Conservation (phyloP, 2,329 filamentous ascomycete genomes). For the Penicillium sp. region DNA sequence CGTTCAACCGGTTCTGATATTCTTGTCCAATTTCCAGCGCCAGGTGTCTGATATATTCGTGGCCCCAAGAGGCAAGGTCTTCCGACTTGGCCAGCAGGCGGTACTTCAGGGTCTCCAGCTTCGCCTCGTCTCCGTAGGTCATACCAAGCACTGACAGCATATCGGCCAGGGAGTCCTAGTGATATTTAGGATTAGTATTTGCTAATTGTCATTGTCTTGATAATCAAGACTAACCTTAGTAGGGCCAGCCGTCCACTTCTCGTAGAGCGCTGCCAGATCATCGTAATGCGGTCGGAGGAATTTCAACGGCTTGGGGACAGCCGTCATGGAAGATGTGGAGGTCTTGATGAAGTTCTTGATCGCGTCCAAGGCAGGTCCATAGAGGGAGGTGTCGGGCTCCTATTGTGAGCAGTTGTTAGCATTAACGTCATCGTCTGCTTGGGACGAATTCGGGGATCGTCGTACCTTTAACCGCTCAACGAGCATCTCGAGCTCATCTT, state of each 20-base stretch:
- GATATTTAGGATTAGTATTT: constrained; percentile 9
- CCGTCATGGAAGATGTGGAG: constrained; percentile 98
- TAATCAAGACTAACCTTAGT: constrained; percentile 65
- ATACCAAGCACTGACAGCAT: constrained; percentile 96
- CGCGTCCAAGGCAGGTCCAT: constrained; percentile 87
- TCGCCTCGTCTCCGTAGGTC: constrained; percentile 96
- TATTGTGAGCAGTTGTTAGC: constrained; percentile 38
- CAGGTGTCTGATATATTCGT: constrained; percentile 95
- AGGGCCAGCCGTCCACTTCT: constrained; percentile 78
- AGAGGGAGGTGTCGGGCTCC: constrained; percentile 84
- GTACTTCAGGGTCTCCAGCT: constrained; percentile 94
- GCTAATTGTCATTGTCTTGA: neutral
- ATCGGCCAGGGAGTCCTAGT: constrained; percentile 74
- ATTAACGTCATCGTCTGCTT: constrained; percentile 28
- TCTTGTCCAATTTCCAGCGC: constrained; percentile 95
- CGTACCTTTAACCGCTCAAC: constrained; percentile 87
- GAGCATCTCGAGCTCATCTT: constrained; percentile 96
- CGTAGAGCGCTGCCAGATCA: constrained; percentile 80
- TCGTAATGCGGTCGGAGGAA: constrained; percentile 97
- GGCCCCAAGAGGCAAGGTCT: constrained; percentile 95
- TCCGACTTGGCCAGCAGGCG: constrained; percentile 83
- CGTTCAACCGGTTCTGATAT: constrained; percentile 80
- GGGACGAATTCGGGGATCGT: constrained; percentile 2
- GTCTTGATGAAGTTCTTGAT: constrained; percentile 99
- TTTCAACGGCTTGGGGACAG: constrained; percentile 96